A percentile compares a stretch with the other conserved stretches of the same genome.
Conservation (phyloP, 352 stramenopile genomes). For the Phytophthora podocarpi region DNA sequence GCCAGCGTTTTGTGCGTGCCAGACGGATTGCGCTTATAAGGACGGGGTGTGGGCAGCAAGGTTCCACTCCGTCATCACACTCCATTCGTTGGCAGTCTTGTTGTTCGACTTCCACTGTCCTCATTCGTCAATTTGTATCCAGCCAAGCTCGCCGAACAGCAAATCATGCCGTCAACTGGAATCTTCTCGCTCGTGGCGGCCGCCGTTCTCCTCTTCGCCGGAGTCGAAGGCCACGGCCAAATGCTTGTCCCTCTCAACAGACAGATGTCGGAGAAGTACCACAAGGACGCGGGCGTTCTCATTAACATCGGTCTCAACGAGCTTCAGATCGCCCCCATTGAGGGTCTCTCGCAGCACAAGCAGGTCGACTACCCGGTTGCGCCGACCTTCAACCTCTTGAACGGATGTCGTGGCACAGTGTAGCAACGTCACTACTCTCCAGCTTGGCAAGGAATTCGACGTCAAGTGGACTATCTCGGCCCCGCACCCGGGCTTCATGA, state of each 20-base stretch:
- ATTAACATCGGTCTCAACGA: constrained; percentile 38
- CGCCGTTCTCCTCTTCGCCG: constrained; percentile 2
- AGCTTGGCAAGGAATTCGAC: constrained; percentile 29
- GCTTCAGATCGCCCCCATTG: constrained; percentile 37
- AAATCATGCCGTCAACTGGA: constrained; percentile 31
- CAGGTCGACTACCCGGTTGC: constrained; percentile 35
- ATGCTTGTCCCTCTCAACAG: constrained; percentile 5
- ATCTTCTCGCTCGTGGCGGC: constrained; percentile 1
- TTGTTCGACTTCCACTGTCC: constrained; percentile 10
- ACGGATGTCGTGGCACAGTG: constrained; percentile 42
- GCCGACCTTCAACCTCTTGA: constrained; percentile 41
- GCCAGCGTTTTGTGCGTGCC: not conserved
- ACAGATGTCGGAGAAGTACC: constrained; percentile 34
- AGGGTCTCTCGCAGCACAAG: constrained; percentile 31
- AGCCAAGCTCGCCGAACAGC: constrained; percentile 20
- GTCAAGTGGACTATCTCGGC: constrained; percentile 55
- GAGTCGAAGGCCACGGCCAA: constrained; percentile 10
- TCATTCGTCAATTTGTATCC: constrained; percentile 33
- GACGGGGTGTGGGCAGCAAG: no score
- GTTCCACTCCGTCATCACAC: not conserved
- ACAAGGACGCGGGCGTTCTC: constrained; percentile 31
- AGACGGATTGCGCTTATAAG: no score
- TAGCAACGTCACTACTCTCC: constrained; percentile 41
- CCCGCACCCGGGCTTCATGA: constrained; percentile 56
- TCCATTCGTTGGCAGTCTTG: constrained; percentile 9